These are phyloP conservation scores for Lyophyllum semitale DNA, from an alignment of 768 basidiomycete species.

Conservation along the genomic window DNA sequence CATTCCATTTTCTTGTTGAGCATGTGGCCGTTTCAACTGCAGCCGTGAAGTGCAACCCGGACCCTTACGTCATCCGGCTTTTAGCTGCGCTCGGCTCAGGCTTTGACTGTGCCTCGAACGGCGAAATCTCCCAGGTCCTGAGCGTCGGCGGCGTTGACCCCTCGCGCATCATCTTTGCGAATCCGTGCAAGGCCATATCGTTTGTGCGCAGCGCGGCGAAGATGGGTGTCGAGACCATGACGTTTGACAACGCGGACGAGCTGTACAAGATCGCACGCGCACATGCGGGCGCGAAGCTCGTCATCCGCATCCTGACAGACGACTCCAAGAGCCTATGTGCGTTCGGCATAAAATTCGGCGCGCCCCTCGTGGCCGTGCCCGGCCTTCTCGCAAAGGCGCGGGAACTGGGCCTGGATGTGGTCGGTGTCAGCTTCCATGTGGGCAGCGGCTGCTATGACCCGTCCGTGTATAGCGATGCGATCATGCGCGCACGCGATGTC, in stretches of 20 bases:
- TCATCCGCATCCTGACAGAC: constrained; percentile 96
- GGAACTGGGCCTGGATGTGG: constrained; percentile 79
- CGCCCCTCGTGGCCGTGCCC: constrained; percentile 79
- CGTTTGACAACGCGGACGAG: constrained; percentile 98
- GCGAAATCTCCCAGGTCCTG: constrained; percentile 85
- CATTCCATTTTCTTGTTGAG: constrained; percentile 12
- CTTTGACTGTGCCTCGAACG: constrained; percentile 97
- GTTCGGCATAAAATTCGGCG: constrained; percentile 96
- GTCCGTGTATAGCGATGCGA: constrained; percentile 85
- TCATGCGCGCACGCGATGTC: constrained; percentile 75
- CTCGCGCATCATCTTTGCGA: constrained; percentile 91
- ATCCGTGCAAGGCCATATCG: constrained; percentile 96
- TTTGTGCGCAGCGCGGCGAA: constrained; percentile 87
- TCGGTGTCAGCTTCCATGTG: constrained; percentile 97
- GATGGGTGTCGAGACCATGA: constrained; percentile 88
- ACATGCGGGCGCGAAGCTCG: constrained; percentile 81
- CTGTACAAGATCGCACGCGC: constrained; percentile 86
- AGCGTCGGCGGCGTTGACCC: constrained; percentile 73
- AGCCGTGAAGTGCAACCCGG: constrained; percentile 99
- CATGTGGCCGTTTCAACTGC: constrained; percentile 12
- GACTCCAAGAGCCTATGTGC: constrained; percentile 94
- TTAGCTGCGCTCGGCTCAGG: constrained; percentile 88
- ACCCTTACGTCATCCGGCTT: constrained; percentile 89
- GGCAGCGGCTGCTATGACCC: constrained; percentile 97
- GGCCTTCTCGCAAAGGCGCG: constrained; percentile 77